phyloP scores from a whole-genome alignment of 139 green algal genomes.

The Eudorina sp. region DNA sequence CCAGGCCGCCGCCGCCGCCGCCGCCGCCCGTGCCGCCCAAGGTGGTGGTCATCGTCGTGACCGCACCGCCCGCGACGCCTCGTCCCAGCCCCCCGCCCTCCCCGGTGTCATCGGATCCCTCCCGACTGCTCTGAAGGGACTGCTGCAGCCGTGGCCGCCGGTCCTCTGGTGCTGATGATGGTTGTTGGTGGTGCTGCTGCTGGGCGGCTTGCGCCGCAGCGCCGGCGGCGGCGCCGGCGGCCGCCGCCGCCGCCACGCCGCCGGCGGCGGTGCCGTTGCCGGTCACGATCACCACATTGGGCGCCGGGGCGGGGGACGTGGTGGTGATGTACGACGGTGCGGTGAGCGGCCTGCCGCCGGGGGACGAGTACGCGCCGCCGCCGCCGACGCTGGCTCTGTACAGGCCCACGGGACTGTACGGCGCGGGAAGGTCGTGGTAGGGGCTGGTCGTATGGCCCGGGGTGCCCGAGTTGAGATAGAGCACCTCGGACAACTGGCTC shows the following conservation, averaged over 20 bases:
- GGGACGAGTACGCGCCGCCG: neutral
- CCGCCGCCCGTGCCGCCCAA: neutral
- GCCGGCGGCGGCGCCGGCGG: neutral
- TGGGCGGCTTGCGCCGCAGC: neutral
- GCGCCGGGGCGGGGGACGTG: neutral
- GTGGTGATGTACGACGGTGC: constrained; percentile 13
- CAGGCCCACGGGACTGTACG: neutral
- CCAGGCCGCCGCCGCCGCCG: neutral
- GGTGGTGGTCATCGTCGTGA: no score
- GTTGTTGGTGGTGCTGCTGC: neutral
- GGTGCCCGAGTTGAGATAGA: constrained; percentile 5
- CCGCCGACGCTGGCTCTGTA: neutral
- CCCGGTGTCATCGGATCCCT: neutral
- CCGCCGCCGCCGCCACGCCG: constrained; percentile 12
- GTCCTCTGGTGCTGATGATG: neutral
- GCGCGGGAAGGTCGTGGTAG: neutral
- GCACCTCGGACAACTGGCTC: constrained; percentile 30
- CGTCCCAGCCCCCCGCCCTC: no score
- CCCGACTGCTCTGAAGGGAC: neutral
- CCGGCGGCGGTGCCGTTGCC: neutral
- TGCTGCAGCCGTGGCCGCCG: neutral
- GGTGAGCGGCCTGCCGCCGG: constrained; percentile 2
- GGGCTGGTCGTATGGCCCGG: constrained; percentile 21
- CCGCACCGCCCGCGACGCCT: no score
- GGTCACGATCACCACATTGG: constrained; percentile 27